Evolutionary conservation across 768 basidiomycete species (phyloP), one percentile per base, ranked within the genome.

Genomic region (Nidularia sp.): DNA sequence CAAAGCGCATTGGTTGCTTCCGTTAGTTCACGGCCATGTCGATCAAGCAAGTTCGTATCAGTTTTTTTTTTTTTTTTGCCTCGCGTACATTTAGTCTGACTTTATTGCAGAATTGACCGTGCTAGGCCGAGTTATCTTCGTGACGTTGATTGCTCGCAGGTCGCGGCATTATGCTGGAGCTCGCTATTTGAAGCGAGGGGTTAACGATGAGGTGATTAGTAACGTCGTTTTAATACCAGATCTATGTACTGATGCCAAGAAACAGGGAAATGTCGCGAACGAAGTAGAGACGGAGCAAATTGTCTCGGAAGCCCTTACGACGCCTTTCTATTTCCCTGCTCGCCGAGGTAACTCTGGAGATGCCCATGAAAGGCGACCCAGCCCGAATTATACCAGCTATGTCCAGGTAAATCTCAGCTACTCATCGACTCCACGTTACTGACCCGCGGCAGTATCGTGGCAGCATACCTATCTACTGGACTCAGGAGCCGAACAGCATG

Each of bases 231-330:
- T 43, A 2, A 12, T n/a, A 12, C 10, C 15, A 12, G 10, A 18
- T 3, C 10, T 41, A 5, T 3, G 12, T 41, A 10, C 15, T 12
- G 15, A 10, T 41, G 12, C 15, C 3, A 3, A 3, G 12, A 10
- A 12, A 12, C 55, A 97, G 93, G 97, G 97, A 2, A 93, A 95
- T 63, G 96, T 98, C 7, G 96, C 96, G 2, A 99, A 99, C 63
- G 97, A 98, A 67, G 97, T 99, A 1, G 97, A 99, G 70, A 97
- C 94, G 0, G 97, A 99, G 65, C 97, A 99, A 62, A 96, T 99
- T 48, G 92, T 96, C 0, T 89, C 87, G 6, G 94, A 96, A 62
- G 88, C 90, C 0, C 64, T 91, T 4, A 95, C 90, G 0, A 95
- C 93, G 0, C 84, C 93, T 0, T 95, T 97, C 64, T 92, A 93